phyloP scores from a whole-genome alignment of 2,329 filamentous ascomycete genomes.

The Colletotrichum sp. region DNA sequence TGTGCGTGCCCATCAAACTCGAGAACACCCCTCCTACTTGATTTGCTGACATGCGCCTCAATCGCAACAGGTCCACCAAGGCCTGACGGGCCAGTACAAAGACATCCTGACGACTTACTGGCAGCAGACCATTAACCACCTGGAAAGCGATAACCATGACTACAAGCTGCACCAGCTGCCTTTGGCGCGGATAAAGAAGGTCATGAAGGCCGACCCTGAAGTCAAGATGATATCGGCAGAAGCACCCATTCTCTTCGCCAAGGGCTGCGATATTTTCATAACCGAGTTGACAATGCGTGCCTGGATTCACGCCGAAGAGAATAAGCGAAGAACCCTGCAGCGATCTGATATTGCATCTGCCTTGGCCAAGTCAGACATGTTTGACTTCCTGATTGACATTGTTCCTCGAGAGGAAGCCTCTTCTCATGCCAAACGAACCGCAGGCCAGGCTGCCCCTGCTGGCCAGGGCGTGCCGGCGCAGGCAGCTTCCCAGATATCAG shows the following conservation, averaged over 20 bases:
- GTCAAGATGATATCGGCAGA: constrained; percentile 99
- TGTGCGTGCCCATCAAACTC: constrained; percentile 54
- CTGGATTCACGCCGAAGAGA: constrained; percentile 99
- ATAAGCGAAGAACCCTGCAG: constrained; percentile 94
- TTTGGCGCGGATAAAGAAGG: constrained; percentile 98
- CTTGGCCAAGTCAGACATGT: constrained; percentile 98
- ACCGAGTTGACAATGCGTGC: constrained; percentile 98
- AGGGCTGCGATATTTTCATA: constrained; percentile 99
- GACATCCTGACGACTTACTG: constrained; percentile 99
- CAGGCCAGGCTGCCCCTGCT: constrained; percentile 51
- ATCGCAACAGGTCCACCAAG: constrained; percentile 87
- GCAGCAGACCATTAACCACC: constrained; percentile 96
- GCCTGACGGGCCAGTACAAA: constrained; percentile 88
- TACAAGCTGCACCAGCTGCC: constrained; percentile 98
- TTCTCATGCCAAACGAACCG: constrained; percentile 79
- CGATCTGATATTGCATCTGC: constrained; percentile 96
- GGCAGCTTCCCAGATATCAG: constrained; percentile 54
- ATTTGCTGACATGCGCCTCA: background rate
- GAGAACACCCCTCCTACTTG: background rate
- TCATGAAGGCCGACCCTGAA: constrained; percentile 99
- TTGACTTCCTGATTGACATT: constrained; percentile 99
- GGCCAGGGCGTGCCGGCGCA: constrained; percentile 35
- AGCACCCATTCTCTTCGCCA: constrained; percentile 96
- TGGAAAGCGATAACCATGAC: constrained; percentile 94
- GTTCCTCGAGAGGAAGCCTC: constrained; percentile 94